Evolutionary conservation across 768 basidiomycete species (phyloP).

Genomic region (Hebeloma cylindrosporum): DNA sequence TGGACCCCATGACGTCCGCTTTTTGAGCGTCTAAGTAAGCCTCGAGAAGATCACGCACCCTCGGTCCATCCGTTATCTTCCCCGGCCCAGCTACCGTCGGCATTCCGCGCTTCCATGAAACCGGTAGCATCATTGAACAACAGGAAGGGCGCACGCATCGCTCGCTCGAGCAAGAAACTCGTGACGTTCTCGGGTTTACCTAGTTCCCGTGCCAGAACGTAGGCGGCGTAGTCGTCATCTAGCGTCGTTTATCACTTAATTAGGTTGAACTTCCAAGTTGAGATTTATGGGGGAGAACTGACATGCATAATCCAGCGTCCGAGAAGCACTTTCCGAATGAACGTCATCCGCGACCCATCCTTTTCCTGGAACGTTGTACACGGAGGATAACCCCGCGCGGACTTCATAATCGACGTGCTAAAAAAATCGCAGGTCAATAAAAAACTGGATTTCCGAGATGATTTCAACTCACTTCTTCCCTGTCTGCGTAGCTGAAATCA

Average conservation of each 20-base stretch:
- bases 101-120: slow-evolving; percentile 81
- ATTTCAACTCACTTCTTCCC: slow-evolving; percentile 55
- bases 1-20: too few relatives aligned
- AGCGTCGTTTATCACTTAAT: neutral
- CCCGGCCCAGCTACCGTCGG: slow-evolving; percentile 72
- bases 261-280: neutral
- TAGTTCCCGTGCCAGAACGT: slow-evolving; percentile 57
- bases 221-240: slow-evolving; percentile 81
- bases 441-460: neutral
- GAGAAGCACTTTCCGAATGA: slow-evolving; percentile 76
- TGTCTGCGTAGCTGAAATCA: slow-evolving; percentile 57
- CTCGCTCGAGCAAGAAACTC: slow-evolving; percentile 52
- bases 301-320: slow-evolving; percentile 82
- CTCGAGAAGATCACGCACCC: too few relatives aligned
- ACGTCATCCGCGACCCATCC: slow-evolving; percentile 81
- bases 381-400: slow-evolving; percentile 70
- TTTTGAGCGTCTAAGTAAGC: too few relatives aligned
- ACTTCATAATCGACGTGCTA: slow-evolving; percentile 79
- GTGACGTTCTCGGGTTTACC: slow-evolving; percentile 48
- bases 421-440: neutral
- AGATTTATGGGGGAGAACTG: slow-evolving; percentile 19
- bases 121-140: slow-evolving; percentile 70
- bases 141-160: slow-evolving; percentile 54
- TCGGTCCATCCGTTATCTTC: slow-evolving; percentile 78
- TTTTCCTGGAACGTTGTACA: slow-evolving; percentile 50